Base-by-base conservation (phyloP, 495 filamentous ascomycete species). In the Paragyromitra xinjiangensis region DNA sequence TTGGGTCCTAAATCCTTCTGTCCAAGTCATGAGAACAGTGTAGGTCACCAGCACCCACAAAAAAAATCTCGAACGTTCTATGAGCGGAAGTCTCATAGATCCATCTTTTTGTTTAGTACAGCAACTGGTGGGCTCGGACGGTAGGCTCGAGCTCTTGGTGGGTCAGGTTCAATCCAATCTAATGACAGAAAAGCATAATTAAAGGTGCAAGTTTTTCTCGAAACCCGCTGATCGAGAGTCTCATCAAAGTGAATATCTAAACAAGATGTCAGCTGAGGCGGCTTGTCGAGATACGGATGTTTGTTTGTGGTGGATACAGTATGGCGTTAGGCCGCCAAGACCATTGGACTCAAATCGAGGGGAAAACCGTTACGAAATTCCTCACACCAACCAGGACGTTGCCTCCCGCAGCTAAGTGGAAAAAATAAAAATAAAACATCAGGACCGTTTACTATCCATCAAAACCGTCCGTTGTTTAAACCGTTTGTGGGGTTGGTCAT, bases 401-500 rank as follows among this genome's bases (percentile, higher is more conserved):
- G 16, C 29, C 56, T 61, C 29, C 56, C 56, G 56, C 56, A n/a
- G 5, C 37, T 3, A 19, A 24, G 59, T 40, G 24, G 24, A 58
- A 58, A 29, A 29, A 37, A 29, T 8, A 53, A 7, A 58, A 14
- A 58, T n/a, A 58, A 58, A 58, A 29, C 14, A 14, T 42, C 11
- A 56, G 19, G 26, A 56, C 19, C 8, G 19, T 63, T 39, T 42
- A 5, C 14, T 9, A 16, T 61, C 56, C n/a, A 19, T 61, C 12
- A 45, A 44, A 64, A 6, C n/a, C 64, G 64, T 34, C 65, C 3
- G 9, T 11, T 29, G 16, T 29, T 42, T 53, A 53, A 67, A 67
- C 64, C 45, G 11, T 1, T 51, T 9, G 16, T 16, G 5, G 58
- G 14, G 24, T 39, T 56, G 65, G 44, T 51, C 45, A 40, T 6